These are phyloP conservation scores for Crithidia thermophila DNA, from an alignment of 208 protist species.

Conservation along the genomic window DNA sequence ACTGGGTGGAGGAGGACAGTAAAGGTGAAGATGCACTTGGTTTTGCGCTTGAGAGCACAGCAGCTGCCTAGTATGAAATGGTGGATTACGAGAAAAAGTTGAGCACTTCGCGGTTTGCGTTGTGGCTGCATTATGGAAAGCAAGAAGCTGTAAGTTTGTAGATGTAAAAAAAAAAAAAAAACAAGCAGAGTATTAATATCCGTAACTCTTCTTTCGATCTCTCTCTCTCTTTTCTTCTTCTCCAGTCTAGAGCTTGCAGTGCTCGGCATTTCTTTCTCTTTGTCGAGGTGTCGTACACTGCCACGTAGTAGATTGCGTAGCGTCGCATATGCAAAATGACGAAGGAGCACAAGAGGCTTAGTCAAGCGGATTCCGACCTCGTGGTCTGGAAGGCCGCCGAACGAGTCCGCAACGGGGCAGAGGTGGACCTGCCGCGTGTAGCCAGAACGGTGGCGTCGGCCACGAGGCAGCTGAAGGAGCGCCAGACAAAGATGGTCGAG, in stretches of 20 bases:
- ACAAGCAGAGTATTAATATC: too few relatives aligned
- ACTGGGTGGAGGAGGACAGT: too few relatives aligned
- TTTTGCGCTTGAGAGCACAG: background rate
- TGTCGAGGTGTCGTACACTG: too few relatives aligned
- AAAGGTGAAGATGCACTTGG: background rate
- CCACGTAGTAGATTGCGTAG: background rate
- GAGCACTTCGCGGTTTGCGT: too few relatives aligned
- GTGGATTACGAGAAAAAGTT: too few relatives aligned
- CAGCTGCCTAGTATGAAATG: background rate
- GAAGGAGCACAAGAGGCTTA: constrained; percentile 32
- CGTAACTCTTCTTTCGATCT: background rate
- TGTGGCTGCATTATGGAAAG: too few relatives aligned
- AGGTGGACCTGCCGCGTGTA: constrained; percentile 21
- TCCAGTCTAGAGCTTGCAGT: too few relatives aligned
- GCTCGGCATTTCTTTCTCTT: too few relatives aligned
- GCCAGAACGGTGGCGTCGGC: constrained; percentile 18
- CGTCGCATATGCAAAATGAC: constrained; percentile 33
- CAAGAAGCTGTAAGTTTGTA: too few relatives aligned
- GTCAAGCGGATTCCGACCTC: constrained; percentile 32
- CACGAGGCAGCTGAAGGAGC: constrained; percentile 14
- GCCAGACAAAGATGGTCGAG: constrained; percentile 27
- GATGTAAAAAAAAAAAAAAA: too few relatives aligned
- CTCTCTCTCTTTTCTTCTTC: constrained; percentile 3
- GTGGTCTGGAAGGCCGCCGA: constrained; percentile 31
- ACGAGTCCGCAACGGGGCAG: constrained; percentile 8